A percentile compares a stretch with the other conserved stretches of the same genome.
Evolutionary conservation across 139 green algal genomes (phyloP).

Genomic region (Edaphochlamys debaryana): DNA sequence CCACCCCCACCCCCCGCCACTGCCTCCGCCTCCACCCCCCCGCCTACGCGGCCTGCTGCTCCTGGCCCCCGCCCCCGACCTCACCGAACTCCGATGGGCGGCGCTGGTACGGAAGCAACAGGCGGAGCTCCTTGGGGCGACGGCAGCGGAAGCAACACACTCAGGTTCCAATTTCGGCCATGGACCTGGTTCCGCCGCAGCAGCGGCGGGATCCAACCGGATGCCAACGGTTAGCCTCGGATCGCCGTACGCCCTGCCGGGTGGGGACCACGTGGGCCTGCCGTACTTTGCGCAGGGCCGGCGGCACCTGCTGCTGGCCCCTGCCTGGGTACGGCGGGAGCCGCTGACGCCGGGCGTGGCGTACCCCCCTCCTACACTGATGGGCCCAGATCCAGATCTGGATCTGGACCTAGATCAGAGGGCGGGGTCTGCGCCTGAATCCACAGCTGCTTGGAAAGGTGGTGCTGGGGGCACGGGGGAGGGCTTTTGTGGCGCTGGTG

Average conservation of each 20-base stretch:
- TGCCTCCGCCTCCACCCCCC: too few relatives aligned
- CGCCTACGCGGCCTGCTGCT: slow-evolving; percentile 5
- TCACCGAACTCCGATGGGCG: slow-evolving; percentile 22
- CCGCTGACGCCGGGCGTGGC: not conserved
- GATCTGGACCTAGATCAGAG: not conserved
- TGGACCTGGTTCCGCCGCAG: too few relatives aligned
- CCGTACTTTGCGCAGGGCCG: slow-evolving; percentile 22
- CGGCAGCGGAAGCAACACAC: too few relatives aligned
- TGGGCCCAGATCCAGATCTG: not conserved
- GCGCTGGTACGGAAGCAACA: not conserved
- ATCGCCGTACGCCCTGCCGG: not conserved
- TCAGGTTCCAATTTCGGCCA: too few relatives aligned
- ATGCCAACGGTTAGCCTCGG: not conserved
- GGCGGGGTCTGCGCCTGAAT: not conserved
- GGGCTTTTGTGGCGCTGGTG: too few relatives aligned
- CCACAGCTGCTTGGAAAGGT: not conserved
- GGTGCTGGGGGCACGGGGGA: too few relatives aligned
- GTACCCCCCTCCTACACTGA: not conserved
- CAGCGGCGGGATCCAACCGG: not conserved
- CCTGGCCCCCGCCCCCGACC: slow-evolving; percentile 18
- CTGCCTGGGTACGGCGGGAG: not conserved
- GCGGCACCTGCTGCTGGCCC: slow-evolving; percentile 4
- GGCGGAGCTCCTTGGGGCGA: not conserved
- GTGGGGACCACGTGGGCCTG: not conserved
- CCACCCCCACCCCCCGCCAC: too few relatives aligned